phyloP scores from a whole-genome alignment of 257 asterid genomes.

The Plantago ovata region DNA sequence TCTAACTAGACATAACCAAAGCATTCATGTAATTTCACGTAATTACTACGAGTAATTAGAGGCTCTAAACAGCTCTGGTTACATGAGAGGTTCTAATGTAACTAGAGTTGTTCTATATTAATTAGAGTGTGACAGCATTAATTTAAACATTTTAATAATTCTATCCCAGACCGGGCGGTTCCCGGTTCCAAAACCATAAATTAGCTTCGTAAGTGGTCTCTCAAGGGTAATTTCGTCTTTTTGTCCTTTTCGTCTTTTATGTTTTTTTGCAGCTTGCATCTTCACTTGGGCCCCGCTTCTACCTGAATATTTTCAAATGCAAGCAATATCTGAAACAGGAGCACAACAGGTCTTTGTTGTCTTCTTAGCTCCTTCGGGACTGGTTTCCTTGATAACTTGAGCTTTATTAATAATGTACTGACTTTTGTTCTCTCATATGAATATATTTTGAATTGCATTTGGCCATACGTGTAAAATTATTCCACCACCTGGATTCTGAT shows the following conservation, averaged over 20 bases:
- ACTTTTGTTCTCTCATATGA: conserved; percentile 9
- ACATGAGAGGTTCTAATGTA: too few species aligned
- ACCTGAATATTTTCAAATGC: conserved; percentile 89
- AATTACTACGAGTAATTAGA: too few species aligned
- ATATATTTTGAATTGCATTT: not conserved
- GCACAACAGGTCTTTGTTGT: conserved; percentile 69
- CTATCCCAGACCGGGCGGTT: too few species aligned
- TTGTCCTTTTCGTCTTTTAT: conserved; percentile 14
- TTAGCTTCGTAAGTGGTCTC: too few species aligned
- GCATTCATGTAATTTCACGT: too few species aligned
- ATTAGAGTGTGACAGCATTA: too few species aligned
- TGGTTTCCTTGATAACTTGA: conserved; percentile 9
- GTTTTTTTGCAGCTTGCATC: conserved; percentile 77
- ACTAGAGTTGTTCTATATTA: too few species aligned
- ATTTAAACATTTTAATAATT: too few species aligned
- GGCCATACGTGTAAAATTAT: conserved; percentile 14
- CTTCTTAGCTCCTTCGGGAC: conserved; percentile 3
- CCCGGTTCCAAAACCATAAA: too few species aligned
- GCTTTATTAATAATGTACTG: conserved; percentile 10
- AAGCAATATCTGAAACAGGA: conserved; percentile 98
- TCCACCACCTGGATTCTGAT: conserved; percentile 12
- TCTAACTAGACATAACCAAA: too few species aligned
- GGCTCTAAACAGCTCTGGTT: too few species aligned
- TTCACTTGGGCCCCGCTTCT: conserved; percentile 93
- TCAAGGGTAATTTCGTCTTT: conserved; percentile 3